Percentiles rank a stretch among this genome's conserved stretches.
phyloP scores from a whole-genome alignment of 1,284 basidiomycete species.

The Porodaedalea pini region DNA sequence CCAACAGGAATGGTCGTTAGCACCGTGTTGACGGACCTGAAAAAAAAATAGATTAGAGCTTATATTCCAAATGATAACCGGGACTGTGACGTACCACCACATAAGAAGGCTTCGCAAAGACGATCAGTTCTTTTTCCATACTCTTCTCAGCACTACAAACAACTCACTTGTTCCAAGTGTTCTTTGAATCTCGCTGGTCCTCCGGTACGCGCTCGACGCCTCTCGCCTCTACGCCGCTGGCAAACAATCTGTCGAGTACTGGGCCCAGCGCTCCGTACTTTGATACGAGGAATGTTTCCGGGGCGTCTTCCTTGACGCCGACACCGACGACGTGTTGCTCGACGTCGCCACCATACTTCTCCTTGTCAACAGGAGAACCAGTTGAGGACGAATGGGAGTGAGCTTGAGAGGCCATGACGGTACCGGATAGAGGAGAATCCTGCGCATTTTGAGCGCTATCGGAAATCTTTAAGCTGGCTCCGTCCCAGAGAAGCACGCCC shows the following conservation, averaged over 20 bases:
- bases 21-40: constrained; percentile 29
- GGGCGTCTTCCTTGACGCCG: constrained; percentile 22
- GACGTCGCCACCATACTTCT: constrained; percentile 6
- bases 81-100: constrained; percentile 41
- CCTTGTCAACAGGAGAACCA: constrained; percentile 6
- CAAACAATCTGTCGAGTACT: constrained; percentile 38
- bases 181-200: constrained; percentile 41
- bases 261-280: constrained; percentile 39
- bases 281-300: constrained; percentile 33
- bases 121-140: neutral
- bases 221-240: constrained; percentile 46
- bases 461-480: neutral
- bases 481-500: neutral
- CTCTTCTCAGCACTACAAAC: neutral
- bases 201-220: constrained; percentile 52
- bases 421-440: neutral
- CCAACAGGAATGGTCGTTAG: constrained; percentile 58
- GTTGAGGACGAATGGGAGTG: neutral
- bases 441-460: neutral
- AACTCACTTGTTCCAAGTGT: constrained; percentile 48
- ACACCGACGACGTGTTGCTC: neutral
- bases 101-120: constrained; percentile 37
- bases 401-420: constrained; percentile 7
- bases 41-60: neutral
- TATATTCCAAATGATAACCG: neutral